phyloP scores from a whole-genome alignment of 2,329 filamentous ascomycete genomes.

The Westerdykella aurantiaca region DNA sequence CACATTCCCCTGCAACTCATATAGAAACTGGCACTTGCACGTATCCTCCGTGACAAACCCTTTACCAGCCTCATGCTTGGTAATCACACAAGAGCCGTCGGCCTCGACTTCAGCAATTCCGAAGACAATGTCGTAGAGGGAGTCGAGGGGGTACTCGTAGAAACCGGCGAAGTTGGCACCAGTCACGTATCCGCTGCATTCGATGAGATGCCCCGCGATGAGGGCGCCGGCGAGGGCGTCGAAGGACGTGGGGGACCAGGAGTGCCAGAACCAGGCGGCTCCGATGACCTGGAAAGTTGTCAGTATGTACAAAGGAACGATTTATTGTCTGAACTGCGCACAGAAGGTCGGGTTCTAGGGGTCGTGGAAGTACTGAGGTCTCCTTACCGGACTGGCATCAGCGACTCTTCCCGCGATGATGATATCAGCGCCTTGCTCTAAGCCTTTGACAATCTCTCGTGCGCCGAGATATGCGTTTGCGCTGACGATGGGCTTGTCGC shows the following conservation, averaged over 20 bases:
- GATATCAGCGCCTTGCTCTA: constrained; percentile 31
- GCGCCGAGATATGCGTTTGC: constrained; percentile 53
- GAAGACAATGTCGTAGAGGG: constrained; percentile 42
- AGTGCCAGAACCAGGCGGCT: constrained; percentile 52
- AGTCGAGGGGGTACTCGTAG: constrained; percentile 39
- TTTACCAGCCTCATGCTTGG: constrained; percentile 44
- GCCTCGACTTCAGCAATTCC: constrained; percentile 47
- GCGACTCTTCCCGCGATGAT: constrained; percentile 31
- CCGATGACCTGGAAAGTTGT: constrained; percentile 43
- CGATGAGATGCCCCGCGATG: constrained; percentile 50
- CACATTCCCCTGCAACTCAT: constrained; percentile 44
- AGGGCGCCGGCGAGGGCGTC: constrained; percentile 48
- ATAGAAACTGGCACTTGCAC: constrained; percentile 40
- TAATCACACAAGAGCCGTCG: constrained; percentile 45
- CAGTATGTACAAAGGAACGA: not conserved
- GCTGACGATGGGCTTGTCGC: constrained; percentile 37
- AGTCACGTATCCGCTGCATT: constrained; percentile 51
- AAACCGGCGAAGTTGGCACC: constrained; percentile 53
- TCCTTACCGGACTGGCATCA: constrained; percentile 30
- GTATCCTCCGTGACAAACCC: constrained; percentile 32
- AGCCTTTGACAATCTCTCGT: constrained; percentile 25
- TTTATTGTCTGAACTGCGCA: not conserved
- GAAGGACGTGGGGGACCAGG: constrained; percentile 46
- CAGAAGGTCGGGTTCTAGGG: not conserved
- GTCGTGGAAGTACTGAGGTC: not conserved